Percentiles rank a stretch among this genome's conserved stretches.
Evolutionary conservation across 257 asterid species (phyloP).

Genomic region (Primulina huaijiensis): DNA sequence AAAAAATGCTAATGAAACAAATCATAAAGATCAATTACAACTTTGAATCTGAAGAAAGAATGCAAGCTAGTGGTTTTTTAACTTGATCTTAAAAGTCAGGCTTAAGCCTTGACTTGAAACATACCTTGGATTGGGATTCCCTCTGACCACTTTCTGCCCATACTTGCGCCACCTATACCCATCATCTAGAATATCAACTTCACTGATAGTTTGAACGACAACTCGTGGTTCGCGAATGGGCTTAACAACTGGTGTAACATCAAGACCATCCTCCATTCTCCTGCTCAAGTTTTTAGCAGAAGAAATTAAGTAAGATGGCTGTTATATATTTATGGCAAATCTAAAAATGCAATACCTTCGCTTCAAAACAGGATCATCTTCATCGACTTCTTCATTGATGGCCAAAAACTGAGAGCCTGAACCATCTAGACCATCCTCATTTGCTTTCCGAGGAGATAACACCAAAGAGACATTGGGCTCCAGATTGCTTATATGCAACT

Average conservation of each 20-base stretch:
- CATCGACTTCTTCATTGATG: constrained; percentile 61
- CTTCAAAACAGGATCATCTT: constrained; percentile 68
- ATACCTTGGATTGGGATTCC: constrained; percentile 97
- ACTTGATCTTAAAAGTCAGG: constrained; percentile 15
- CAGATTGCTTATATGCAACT: constrained; percentile 38
- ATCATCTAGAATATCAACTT: constrained; percentile 94
- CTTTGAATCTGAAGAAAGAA: neutral
- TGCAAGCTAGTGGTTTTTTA: neutral
- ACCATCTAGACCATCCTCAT: constrained; percentile 60
- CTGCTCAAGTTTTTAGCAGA: constrained; percentile 39
- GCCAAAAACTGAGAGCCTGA: constrained; percentile 50
- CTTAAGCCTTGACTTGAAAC: constrained; percentile 13
- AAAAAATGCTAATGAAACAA: neutral
- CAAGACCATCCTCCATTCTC: constrained; percentile 74
- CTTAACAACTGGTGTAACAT: constrained; percentile 72
- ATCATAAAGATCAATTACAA: neutral
- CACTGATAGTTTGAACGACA: constrained; percentile 95
- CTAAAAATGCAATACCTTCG: constrained; percentile 49
- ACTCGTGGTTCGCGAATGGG: constrained; percentile 94
- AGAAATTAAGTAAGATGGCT: constrained; percentile 16
- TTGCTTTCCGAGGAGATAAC: constrained; percentile 63
- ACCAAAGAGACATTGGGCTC: constrained; percentile 63
- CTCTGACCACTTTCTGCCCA: constrained; percentile 96
- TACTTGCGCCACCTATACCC: constrained; percentile 98
- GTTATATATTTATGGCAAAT: constrained; percentile 9